These are phyloP conservation scores for Auxenochlorella pyrenoidosa DNA, from an alignment of 139 green algal species.

Conservation along the genomic window DNA sequence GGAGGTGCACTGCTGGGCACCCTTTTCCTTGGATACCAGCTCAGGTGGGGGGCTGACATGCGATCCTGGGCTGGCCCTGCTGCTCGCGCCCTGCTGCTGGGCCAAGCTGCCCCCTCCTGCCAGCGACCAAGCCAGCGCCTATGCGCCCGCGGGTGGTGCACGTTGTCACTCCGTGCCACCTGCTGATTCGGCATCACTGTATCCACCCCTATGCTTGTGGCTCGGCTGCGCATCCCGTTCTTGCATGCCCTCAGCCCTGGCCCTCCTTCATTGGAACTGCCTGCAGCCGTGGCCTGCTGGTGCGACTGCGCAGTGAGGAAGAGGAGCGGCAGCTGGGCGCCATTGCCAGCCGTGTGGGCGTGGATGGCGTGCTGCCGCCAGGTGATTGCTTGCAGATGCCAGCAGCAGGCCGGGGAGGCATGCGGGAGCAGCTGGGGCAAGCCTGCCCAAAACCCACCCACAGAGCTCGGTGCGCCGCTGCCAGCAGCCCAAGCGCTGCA, in stretches of 20 bases:
- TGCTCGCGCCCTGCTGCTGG: background rate
- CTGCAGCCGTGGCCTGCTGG: conserved; percentile 1
- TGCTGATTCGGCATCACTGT: too few relatives aligned
- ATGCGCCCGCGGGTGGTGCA: too few relatives aligned
- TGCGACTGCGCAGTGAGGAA: background rate
- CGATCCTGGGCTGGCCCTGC: background rate
- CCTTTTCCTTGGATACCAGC: background rate
- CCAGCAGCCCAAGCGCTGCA: too few relatives aligned
- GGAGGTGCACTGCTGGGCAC: background rate
- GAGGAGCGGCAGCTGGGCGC: background rate
- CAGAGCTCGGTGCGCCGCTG: too few relatives aligned
- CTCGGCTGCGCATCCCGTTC: too few relatives aligned
- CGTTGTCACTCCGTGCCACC: too few relatives aligned
- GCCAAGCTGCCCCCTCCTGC: background rate
- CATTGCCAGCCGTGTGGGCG: background rate
- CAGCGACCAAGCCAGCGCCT: too few relatives aligned
- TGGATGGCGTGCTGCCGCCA: background rate
- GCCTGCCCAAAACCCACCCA: too few relatives aligned
- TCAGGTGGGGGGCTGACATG: background rate
- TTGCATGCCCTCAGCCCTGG: background rate
- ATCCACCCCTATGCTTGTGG: too few relatives aligned
- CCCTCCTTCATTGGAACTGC: background rate
- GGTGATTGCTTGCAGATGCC: background rate
- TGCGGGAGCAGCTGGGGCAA: background rate
- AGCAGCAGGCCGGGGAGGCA: background rate